phyloP scores from a whole-genome alignment of 202 grass and related monocot species.

The Brachypodium distachyon region DNA sequence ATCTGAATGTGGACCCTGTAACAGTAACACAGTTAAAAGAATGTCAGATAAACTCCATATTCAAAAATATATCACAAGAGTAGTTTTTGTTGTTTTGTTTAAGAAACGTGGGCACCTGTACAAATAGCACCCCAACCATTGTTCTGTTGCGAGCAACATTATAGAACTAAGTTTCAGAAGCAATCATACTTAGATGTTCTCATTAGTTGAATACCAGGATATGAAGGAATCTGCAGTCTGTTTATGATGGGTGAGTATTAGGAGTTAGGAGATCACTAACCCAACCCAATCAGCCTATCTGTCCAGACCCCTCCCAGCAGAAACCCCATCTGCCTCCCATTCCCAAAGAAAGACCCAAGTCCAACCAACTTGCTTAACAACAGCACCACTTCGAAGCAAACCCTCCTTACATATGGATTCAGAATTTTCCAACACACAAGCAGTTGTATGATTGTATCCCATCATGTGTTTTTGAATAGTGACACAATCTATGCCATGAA shows the following conservation, averaged over 20 bases:
- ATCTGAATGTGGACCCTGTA: constrained; percentile 75
- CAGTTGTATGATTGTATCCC: background rate
- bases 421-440: background rate
- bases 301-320: background rate
- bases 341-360: background rate
- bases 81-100: background rate
- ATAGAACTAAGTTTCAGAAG: background rate
- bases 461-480: background rate
- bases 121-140: background rate
- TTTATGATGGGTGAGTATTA: background rate
- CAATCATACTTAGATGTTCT: background rate
- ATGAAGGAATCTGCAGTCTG: background rate
- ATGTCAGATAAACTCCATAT: background rate
- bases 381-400: background rate
- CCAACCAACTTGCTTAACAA: background rate
- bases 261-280: background rate
- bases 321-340: background rate
- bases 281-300: background rate
- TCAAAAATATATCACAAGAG: background rate
- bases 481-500: background rate
- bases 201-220: background rate
- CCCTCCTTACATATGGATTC: background rate
- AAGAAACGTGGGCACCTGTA: background rate
- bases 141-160: background rate
- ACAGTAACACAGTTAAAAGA: constrained; percentile 23